These are phyloP conservation scores for Turnera subulata DNA, from an alignment of 345 rosid genomes.

Conservation along the genomic window DNA sequence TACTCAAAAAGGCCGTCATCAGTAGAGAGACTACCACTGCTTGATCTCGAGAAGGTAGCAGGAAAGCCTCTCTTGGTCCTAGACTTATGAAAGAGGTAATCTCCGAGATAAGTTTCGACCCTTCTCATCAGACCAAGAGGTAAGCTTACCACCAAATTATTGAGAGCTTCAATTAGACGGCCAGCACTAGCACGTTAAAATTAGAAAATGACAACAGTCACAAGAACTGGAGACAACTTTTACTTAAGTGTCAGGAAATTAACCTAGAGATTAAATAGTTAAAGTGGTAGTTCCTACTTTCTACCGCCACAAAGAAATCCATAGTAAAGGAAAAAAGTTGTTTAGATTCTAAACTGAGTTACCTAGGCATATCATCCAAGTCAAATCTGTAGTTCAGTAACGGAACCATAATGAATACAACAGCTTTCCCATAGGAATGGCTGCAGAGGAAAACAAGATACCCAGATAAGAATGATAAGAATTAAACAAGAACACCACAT, in stretches of 20 bases:
- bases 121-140: conserved; percentile 53
- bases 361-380: conserved; percentile 63
- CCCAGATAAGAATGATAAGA: conserved; percentile 22
- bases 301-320: too few species aligned
- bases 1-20: conserved; percentile 74
- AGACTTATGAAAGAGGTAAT: conserved; percentile 50
- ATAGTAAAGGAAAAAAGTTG: not conserved
- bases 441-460: conserved; percentile 43
- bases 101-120: conserved; percentile 59
- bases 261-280: too few species aligned
- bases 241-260: not conserved
- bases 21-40: conserved; percentile 46
- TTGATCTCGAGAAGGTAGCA: conserved; percentile 55
- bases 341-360: not conserved
- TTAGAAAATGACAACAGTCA: not conserved
- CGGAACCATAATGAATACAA: conserved; percentile 81
- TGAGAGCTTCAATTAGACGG: not conserved
- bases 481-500: conserved; percentile 9
- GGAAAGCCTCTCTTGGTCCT: conserved; percentile 35
- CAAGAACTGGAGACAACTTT: not conserved
- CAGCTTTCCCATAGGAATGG: conserved; percentile 71
- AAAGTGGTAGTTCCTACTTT: too few species aligned
- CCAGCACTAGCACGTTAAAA: not conserved
- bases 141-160: conserved; percentile 48
- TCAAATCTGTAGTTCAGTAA: conserved; percentile 96